Conservation (phyloP, 169 alveolate species). For the Plasmodium vivax region DNA sequence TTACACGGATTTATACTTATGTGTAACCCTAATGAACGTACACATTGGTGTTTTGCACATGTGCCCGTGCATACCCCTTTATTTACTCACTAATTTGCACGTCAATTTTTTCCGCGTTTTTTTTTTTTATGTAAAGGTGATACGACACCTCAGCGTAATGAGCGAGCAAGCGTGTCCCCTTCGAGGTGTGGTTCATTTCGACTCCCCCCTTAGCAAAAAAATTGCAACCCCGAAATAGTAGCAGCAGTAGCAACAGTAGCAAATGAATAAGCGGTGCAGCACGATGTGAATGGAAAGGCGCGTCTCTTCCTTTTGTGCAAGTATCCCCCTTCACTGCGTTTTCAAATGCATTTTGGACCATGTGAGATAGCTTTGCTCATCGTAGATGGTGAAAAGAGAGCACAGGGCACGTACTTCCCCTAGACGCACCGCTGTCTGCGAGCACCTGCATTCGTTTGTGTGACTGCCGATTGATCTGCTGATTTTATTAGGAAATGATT, state of each 20-base stretch:
- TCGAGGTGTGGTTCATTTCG: background rate
- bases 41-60: background rate
- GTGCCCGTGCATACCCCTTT: background rate
- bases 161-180: background rate
- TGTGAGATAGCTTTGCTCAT: background rate
- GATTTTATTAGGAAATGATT: background rate
- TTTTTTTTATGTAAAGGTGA: background rate
- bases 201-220: background rate
- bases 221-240: background rate
- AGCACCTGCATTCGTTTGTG: background rate
- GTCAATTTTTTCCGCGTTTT: slow-evolving; percentile 1
- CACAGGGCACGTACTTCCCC: background rate
- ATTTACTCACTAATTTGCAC: background rate
- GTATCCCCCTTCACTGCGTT: background rate
- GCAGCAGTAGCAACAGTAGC: background rate
- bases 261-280: background rate
- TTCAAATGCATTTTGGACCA: slow-evolving; percentile 9
- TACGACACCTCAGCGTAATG: background rate
- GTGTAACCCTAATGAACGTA: background rate
- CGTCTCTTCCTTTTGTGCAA: background rate
- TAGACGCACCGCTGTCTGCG: background rate
- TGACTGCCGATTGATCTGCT: background rate
- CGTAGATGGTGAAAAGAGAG: background rate
- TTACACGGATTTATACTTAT: background rate
- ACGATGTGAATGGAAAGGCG: background rate